These are phyloP conservation scores for Teratosphaeria viscida DNA, from an alignment of 2,329 filamentous ascomycete genomes.

Conservation along the genomic window DNA sequence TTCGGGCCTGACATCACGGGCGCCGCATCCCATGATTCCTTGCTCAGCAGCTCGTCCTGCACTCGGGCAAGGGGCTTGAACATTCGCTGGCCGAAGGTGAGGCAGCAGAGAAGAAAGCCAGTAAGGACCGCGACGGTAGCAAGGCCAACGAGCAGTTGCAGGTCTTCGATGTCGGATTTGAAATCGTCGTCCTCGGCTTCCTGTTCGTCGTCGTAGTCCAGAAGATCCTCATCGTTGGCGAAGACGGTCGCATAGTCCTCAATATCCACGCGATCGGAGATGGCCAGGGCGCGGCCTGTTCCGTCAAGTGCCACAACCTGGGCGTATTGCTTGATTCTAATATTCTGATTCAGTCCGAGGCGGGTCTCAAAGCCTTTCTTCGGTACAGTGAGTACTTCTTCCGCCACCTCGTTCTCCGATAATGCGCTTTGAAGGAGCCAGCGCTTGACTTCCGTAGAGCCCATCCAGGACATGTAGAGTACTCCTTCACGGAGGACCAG, in stretches of 20 bases:
- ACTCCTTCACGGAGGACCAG: conserved; percentile 15
- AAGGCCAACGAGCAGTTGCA: background rate
- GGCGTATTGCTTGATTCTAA: background rate
- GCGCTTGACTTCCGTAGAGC: conserved; percentile 30
- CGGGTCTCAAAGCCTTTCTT: conserved; percentile 2
- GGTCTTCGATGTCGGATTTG: background rate
- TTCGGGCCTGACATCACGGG: background rate
- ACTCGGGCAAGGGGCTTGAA: background rate
- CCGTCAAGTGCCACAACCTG: conserved; percentile 1
- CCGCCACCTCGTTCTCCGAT: background rate
- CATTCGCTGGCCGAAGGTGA: background rate
- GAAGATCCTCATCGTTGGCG: background rate
- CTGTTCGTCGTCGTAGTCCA: background rate
- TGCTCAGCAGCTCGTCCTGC: background rate
- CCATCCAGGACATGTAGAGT: conserved; percentile 42
- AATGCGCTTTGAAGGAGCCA: conserved; percentile 36
- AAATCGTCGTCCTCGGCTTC: background rate
- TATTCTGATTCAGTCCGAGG: background rate
- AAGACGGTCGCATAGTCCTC: background rate
- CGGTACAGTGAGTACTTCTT: background rate
- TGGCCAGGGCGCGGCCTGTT: background rate
- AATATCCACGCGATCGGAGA: background rate
- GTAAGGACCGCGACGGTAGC: background rate
- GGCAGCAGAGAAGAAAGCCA: background rate
- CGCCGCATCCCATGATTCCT: background rate